These are phyloP conservation scores for Microstegium vimineum DNA, from an alignment of 176 grass and related monocot genomes.

Conservation along the genomic window DNA sequence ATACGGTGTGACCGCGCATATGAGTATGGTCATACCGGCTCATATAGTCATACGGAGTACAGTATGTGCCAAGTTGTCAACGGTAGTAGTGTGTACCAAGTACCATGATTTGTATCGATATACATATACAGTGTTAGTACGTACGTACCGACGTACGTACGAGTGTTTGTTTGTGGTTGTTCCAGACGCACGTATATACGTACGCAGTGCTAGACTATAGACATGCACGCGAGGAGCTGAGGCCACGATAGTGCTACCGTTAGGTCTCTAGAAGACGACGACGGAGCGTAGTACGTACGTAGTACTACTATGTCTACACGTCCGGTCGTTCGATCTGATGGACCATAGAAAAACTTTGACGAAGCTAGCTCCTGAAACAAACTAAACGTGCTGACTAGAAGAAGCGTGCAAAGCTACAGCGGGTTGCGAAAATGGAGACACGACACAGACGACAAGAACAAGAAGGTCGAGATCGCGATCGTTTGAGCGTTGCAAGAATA, in stretches of 20 bases:
- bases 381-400: too few species aligned
- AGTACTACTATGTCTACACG: too few species aligned
- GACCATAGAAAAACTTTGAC: not conserved
- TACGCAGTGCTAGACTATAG: too few species aligned
- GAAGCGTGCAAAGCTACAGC: too few species aligned
- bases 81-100: too few species aligned
- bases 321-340: not conserved
- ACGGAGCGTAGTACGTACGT: too few species aligned
- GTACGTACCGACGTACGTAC: not conserved
- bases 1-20: not conserved
- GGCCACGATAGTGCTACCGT: not conserved
- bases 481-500: not conserved
- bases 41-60: too few species aligned
- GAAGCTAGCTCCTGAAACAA: not conserved
- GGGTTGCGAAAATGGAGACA: too few species aligned
- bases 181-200: not conserved
- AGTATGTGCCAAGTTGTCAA: not conserved
- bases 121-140: not conserved
- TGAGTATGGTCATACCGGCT: not conserved
- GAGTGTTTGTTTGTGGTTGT: not conserved
- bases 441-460: too few species aligned
- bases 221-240: not conserved
- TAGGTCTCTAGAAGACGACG: too few species aligned
- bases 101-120: not conserved
- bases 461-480: too few species aligned